phyloP scores from a whole-genome alignment of 2,329 filamentous ascomycete species.

The Fusarium nelsonii region DNA sequence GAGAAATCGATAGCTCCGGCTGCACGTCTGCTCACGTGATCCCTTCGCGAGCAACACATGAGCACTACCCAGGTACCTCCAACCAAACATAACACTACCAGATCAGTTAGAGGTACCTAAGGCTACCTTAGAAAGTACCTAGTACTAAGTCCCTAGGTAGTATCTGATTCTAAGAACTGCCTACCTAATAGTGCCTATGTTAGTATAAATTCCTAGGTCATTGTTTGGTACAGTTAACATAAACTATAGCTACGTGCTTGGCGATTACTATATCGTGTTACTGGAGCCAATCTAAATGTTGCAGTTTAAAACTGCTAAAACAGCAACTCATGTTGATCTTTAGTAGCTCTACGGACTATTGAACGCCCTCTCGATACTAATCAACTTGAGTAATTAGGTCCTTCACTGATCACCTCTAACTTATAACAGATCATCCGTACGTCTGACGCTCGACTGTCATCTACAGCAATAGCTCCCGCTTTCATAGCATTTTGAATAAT shows the following conservation, averaged over 20 bases:
- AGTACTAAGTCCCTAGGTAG: no score
- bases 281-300: neutral
- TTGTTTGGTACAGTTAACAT: neutral
- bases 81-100: no score
- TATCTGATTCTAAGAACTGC: no score
- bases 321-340: neutral
- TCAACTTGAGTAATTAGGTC: neutral
- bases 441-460: constrained; percentile 10
- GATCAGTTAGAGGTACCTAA: no score
- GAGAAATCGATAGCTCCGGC: constrained; percentile 34
- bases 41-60: neutral
- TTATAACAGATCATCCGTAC: neutral
- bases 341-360: neutral
- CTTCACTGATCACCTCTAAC: neutral
- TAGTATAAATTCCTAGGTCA: neutral
- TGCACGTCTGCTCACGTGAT: constrained; percentile 47
- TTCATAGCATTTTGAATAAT: constrained; percentile 19
- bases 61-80: neutral
- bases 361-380: neutral
- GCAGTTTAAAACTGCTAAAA: neutral
- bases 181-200: no score
- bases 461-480: constrained; percentile 16
- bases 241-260: neutral
- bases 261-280: neutral
- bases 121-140: no score